These are phyloP conservation scores for Emergomyces orientalis DNA, from an alignment of 2,329 filamentous ascomycete species.

Conservation along the genomic window DNA sequence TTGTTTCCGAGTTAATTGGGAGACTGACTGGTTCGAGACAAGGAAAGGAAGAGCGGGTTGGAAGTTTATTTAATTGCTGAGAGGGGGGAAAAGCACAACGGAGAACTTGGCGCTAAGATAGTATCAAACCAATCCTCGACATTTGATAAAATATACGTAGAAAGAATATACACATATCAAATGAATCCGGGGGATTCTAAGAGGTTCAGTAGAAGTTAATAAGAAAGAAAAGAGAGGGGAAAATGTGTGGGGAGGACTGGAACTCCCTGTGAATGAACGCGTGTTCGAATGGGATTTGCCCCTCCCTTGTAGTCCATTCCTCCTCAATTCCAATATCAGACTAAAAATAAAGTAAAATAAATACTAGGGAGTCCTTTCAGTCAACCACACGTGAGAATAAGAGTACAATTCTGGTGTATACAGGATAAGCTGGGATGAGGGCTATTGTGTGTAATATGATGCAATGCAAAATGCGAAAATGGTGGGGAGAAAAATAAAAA, in stretches of 20 bases:
- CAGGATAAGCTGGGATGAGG: neutral
- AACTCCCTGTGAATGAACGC: neutral
- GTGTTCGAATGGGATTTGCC: neutral
- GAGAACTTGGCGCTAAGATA: neutral
- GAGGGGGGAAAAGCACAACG: too few relatives aligned
- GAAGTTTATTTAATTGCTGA: too few relatives aligned
- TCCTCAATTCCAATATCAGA: neutral
- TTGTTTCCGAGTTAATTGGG: neutral
- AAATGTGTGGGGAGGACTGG: neutral
- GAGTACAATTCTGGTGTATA: neutral
- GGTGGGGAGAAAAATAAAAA: neutral
- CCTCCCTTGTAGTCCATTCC: too few relatives aligned
- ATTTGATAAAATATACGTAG: neutral
- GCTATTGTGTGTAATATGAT: neutral
- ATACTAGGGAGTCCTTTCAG: neutral
- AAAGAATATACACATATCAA: neutral
- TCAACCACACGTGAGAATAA: neutral
- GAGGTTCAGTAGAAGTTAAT: too few relatives aligned
- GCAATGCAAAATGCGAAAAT: too few relatives aligned
- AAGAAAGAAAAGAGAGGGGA: neutral
- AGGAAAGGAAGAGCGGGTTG: neutral
- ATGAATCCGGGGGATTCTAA: neutral
- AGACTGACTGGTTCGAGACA: neutral
- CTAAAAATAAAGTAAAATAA: neutral
- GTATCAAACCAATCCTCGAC: neutral